These are phyloP conservation scores for Verticillium isaacii DNA, from an alignment of 2,329 filamentous ascomycete genomes.

Conservation along the genomic window DNA sequence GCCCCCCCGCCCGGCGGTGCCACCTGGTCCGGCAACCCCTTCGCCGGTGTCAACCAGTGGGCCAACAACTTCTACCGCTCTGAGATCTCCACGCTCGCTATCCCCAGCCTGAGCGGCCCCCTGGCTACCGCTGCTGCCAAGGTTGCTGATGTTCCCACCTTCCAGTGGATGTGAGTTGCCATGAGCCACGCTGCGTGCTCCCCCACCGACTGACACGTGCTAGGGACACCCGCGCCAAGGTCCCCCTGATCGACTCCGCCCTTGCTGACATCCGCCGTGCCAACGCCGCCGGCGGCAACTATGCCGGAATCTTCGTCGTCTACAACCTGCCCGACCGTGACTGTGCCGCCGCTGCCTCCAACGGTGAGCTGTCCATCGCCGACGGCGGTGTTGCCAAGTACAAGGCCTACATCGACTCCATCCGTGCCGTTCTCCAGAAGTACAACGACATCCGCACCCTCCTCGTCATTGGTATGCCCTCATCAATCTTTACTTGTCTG, in stretches of 20 bases:
- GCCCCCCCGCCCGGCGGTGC: slow-evolving; percentile 24
- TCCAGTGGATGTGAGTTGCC: slow-evolving; percentile 43
- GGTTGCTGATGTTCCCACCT: slow-evolving; percentile 47
- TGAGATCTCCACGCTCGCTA: slow-evolving; percentile 49
- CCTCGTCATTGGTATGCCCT: slow-evolving; percentile 34
- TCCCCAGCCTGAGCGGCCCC: slow-evolving; percentile 56
- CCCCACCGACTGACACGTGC: slow-evolving; percentile 7
- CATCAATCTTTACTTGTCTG: background rate
- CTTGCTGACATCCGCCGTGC: slow-evolving; percentile 37
- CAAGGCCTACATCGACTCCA: slow-evolving; percentile 49
- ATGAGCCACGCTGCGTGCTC: slow-evolving; percentile 5
- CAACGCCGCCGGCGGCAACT: slow-evolving; percentile 25
- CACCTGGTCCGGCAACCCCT: slow-evolving; percentile 50
- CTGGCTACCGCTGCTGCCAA: slow-evolving; percentile 46
- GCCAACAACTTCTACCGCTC: slow-evolving; percentile 52
- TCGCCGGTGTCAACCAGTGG: slow-evolving; percentile 43
- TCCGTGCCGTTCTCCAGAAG: slow-evolving; percentile 33
- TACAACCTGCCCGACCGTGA: slow-evolving; percentile 56
- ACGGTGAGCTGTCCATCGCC: slow-evolving; percentile 49
- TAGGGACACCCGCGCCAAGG: slow-evolving; percentile 45
- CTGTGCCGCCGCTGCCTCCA: slow-evolving; percentile 50
- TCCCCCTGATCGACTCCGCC: slow-evolving; percentile 39
- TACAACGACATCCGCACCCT: slow-evolving; percentile 39
- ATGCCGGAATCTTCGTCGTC: slow-evolving; percentile 47
- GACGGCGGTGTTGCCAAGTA: slow-evolving; percentile 48